A percentile compares a stretch with the other conserved stretches of the same genome.
Conservation (phyloP, 192 early-diverging fungal genomes). For the Backusella parvicylindrica region DNA sequence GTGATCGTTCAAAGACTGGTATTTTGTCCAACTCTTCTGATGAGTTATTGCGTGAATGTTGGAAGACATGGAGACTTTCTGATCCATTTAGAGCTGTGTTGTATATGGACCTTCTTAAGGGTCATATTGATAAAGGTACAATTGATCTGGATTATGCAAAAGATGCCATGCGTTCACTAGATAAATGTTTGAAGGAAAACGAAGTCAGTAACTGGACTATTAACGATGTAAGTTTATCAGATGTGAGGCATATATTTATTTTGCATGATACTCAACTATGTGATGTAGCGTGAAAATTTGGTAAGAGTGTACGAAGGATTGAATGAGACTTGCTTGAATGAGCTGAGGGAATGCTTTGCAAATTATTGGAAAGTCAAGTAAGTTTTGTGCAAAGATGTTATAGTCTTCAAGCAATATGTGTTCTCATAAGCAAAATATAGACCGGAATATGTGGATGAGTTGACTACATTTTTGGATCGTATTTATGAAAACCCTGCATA, state of each 20-base stretch:
- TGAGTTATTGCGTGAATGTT: conserved; percentile 63
- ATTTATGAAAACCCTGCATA: conserved; percentile 37
- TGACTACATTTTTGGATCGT: conserved; percentile 23
- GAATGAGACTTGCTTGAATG: conserved; percentile 37
- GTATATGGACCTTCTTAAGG: conserved; percentile 45
- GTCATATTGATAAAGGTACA: conserved; percentile 34
- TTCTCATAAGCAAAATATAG: neutral
- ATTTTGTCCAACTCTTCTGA: conserved; percentile 51
- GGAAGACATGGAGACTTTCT: conserved; percentile 64
- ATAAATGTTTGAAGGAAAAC: conserved; percentile 45
- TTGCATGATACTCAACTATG: neutral
- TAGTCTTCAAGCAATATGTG: neutral
- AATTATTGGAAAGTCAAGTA: conserved; percentile 34
- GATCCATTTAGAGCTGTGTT: conserved; percentile 49
- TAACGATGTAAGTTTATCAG: conserved; percentile 42
- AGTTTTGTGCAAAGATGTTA: neutral
- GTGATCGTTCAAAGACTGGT: conserved; percentile 34
- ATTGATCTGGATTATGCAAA: conserved; percentile 33
- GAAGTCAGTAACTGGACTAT: conserved; percentile 52
- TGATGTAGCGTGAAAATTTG: conserved; percentile 42
- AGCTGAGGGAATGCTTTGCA: conserved; percentile 17
- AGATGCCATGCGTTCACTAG: conserved; percentile 32
- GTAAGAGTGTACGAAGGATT: conserved; percentile 41
- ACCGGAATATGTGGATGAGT: conserved; percentile 27
- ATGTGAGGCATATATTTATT: no score